phyloP scores from a whole-genome alignment of 176 grass and related monocot species.

The Alloteropsis semialata region DNA sequence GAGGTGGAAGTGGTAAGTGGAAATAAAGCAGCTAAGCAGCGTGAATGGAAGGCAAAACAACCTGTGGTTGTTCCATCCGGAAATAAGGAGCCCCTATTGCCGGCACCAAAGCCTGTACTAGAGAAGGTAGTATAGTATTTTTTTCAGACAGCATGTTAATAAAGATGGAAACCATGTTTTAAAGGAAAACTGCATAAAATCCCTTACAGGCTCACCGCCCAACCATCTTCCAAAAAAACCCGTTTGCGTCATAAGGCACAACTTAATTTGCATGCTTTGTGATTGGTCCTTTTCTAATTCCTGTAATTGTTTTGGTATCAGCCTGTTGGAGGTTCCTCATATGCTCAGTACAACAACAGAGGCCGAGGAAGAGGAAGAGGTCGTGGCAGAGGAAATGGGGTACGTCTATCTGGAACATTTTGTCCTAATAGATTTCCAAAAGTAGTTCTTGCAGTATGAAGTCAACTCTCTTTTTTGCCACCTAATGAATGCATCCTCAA shows the following conservation, averaged over 20 bases:
- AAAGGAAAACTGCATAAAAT: neutral
- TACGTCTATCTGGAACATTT: slow-evolving; percentile 21
- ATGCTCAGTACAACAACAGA: slow-evolving; percentile 60
- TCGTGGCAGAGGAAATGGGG: slow-evolving; percentile 69
- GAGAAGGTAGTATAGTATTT: slow-evolving; percentile 54
- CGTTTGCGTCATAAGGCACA: no score
- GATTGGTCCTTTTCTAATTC: slow-evolving; percentile 7
- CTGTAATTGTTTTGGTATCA: slow-evolving; percentile 40
- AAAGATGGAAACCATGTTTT: neutral
- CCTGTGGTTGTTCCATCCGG: slow-evolving; percentile 19
- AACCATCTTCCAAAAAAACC: neutral
- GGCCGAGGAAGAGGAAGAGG: slow-evolving; percentile 83
- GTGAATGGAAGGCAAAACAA: slow-evolving; percentile 56
- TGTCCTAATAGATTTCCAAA: neutral
- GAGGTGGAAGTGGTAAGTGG: slow-evolving; percentile 27
- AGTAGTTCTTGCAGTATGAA: neutral
- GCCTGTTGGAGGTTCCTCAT: slow-evolving; percentile 54
- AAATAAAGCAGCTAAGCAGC: slow-evolving; percentile 37
- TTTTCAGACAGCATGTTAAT: neutral
- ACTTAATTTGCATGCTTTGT: neutral
- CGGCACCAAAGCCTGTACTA: slow-evolving; percentile 48
- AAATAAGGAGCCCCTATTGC: slow-evolving; percentile 76
- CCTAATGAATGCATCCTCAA: neutral
- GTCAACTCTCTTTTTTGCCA: neutral
- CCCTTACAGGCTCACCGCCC: neutral